phyloP scores from a whole-genome alignment of 441 rosid genomes.

The Raphanus hybrid region DNA sequence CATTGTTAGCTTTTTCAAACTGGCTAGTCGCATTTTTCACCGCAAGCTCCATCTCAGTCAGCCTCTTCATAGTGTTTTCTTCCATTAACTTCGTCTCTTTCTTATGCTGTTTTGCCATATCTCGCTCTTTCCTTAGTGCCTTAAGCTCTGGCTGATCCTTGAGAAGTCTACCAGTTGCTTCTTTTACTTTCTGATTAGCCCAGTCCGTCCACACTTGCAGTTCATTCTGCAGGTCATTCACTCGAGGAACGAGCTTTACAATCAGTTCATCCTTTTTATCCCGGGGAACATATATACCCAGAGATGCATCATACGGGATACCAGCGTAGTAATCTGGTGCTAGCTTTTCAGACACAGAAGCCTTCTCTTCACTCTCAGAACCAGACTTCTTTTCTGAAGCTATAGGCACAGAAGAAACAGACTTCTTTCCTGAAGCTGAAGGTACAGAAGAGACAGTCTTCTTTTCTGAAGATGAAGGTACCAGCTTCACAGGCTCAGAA shows the following conservation, averaged over 20 bases:
- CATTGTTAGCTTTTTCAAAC: constrained; percentile 75
- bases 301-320: constrained; percentile 55
- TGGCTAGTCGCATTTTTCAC: constrained; percentile 76
- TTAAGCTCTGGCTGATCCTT: constrained; percentile 79
- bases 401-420: constrained; percentile 48
- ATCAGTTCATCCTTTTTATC: constrained; percentile 79
- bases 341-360: constrained; percentile 39
- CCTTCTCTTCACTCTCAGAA: constrained; percentile 32
- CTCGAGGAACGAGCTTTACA: constrained; percentile 65
- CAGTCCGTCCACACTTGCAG: constrained; percentile 92
- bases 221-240: constrained; percentile 66
- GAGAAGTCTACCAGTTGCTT: constrained; percentile 74
- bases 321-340: constrained; percentile 45
- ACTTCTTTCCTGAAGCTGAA: constrained; percentile 28
- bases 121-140: constrained; percentile 78
- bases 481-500: constrained; percentile 57
- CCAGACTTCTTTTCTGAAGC: constrained; percentile 34
- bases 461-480: constrained; percentile 39
- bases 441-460: constrained; percentile 50
- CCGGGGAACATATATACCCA: constrained; percentile 57
- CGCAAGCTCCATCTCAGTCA: constrained; percentile 80
- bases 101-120: constrained; percentile 72
- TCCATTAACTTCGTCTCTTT: constrained; percentile 75
- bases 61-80: constrained; percentile 87
- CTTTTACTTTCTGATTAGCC: constrained; percentile 96